phyloP scores from a whole-genome alignment of 2,329 filamentous ascomycete species.

The Aspergillus ibericus region DNA sequence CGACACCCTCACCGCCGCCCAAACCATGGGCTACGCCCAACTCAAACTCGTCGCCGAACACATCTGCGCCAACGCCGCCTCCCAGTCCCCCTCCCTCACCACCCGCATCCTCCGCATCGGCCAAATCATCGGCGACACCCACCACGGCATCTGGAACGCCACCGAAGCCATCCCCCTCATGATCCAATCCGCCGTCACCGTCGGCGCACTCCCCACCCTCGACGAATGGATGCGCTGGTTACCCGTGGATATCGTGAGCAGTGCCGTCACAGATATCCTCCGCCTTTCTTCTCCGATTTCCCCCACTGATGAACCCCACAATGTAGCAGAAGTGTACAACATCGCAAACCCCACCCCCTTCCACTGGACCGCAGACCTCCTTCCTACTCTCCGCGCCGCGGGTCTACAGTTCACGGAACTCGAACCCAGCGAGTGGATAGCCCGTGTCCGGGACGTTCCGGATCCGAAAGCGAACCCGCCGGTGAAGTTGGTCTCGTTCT shows the following conservation, averaged over 20 bases:
- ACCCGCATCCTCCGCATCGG: constrained; percentile 34
- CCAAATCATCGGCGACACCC: constrained; percentile 36
- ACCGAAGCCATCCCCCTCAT: constrained; percentile 52
- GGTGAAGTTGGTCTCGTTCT: constrained; percentile 57
- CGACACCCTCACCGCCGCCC: constrained; percentile 35
- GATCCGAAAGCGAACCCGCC: constrained; percentile 54
- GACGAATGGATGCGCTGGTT: constrained; percentile 48
- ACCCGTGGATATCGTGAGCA: constrained; percentile 46
- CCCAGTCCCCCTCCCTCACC: constrained; percentile 8
- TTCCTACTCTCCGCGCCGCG: constrained; percentile 53
- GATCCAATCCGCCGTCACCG: constrained; percentile 47
- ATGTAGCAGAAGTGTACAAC: constrained; percentile 46
- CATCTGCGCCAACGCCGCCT: constrained; percentile 26
- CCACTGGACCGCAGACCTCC: constrained; percentile 54
- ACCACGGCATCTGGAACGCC: constrained; percentile 24
- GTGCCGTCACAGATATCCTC: constrained; percentile 34
- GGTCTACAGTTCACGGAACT: constrained; percentile 39
- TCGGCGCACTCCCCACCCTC: constrained; percentile 49
- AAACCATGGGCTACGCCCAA: constrained; percentile 46
- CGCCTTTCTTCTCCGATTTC: constrained; percentile 16
- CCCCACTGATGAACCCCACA: neutral
- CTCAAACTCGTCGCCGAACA: constrained; percentile 39
- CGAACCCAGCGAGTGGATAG: constrained; percentile 29
- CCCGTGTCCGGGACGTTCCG: constrained; percentile 45
- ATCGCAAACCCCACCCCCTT: constrained; percentile 54